These are phyloP conservation scores for Aureobasidium subglaciale DNA, from an alignment of 2,329 filamentous ascomycete species.

Conservation along the genomic window DNA sequence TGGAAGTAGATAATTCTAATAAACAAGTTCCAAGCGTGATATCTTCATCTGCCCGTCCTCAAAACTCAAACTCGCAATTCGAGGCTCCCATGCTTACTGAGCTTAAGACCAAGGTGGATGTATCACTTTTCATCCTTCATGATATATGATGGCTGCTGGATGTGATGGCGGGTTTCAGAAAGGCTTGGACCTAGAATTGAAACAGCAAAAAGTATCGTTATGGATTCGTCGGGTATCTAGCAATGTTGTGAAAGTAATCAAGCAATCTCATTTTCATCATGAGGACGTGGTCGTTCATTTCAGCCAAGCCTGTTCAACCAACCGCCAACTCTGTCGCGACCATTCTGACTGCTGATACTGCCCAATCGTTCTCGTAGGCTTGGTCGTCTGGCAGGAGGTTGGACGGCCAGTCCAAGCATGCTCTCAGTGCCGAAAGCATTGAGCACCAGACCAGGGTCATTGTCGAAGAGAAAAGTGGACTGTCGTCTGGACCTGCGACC, in stretches of 20 bases:
- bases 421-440: constrained; percentile 31
- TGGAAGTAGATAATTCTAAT: no score
- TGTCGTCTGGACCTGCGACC: constrained; percentile 22
- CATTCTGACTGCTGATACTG: constrained; percentile 6
- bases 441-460: constrained; percentile 24
- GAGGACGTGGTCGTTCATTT: neutral
- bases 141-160: no score
- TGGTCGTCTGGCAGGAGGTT: neutral
- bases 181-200: neutral
- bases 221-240: constrained; percentile 1
- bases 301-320: constrained; percentile 10
- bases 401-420: constrained; percentile 22
- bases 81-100: no score
- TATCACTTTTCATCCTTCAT: no score
- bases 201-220: neutral
- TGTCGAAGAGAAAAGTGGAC: constrained; percentile 16
- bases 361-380: constrained; percentile 3
- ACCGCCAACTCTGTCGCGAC: constrained; percentile 2
- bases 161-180: no score
- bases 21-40: no score
- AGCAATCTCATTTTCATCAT: neutral
- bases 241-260: neutral
- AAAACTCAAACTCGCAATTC: no score
- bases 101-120: no score
- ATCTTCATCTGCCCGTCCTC: no score